These are phyloP conservation scores for Lipomyces sp. DNA, from an alignment of 805 yeast species.

Conservation along the genomic window DNA sequence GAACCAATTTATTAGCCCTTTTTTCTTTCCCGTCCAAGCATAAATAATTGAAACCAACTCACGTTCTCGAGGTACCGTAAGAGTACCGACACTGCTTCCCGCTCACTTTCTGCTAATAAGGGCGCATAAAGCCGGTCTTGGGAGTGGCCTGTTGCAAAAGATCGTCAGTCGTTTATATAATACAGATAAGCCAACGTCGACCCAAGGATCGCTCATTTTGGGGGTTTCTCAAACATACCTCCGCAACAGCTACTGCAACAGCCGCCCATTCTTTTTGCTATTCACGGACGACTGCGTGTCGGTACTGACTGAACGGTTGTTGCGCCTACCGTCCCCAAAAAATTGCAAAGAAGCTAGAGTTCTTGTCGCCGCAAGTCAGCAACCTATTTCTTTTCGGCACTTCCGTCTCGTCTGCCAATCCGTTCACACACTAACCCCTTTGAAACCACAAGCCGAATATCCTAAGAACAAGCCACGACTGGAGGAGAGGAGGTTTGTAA, in stretches of 20 bases:
- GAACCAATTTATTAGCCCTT: not conserved
- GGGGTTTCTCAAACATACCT: slow-evolving; percentile 22
- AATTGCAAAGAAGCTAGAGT: not conserved
- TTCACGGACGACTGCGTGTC: not conserved
- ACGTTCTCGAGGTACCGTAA: slow-evolving; percentile 85
- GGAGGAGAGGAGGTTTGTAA: too few species aligned
- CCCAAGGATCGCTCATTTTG: too few species aligned
- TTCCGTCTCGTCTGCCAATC: too few species aligned
- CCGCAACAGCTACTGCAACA: slow-evolving; percentile 39
- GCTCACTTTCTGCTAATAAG: slow-evolving; percentile 88
- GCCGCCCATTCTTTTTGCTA: slow-evolving; percentile 25
- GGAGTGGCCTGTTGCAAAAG: slow-evolving; percentile 26
- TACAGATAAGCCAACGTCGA: not conserved
- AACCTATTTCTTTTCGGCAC: too few species aligned
- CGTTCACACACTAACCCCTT: too few species aligned
- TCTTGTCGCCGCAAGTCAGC: too few species aligned
- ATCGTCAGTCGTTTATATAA: not conserved
- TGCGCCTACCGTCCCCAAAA: too few species aligned
- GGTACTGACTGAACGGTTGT: too few species aligned
- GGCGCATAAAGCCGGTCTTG: slow-evolving; percentile 68
- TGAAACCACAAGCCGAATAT: too few species aligned
- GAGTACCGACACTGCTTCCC: slow-evolving; percentile 92
- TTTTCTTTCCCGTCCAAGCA: not conserved
- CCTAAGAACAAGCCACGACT: too few species aligned
- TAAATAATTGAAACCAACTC: slow-evolving; percentile 21